These are phyloP conservation scores for Coniochaeta prunicola DNA, from an alignment of 2,329 filamentous ascomycete genomes.

Conservation along the genomic window DNA sequence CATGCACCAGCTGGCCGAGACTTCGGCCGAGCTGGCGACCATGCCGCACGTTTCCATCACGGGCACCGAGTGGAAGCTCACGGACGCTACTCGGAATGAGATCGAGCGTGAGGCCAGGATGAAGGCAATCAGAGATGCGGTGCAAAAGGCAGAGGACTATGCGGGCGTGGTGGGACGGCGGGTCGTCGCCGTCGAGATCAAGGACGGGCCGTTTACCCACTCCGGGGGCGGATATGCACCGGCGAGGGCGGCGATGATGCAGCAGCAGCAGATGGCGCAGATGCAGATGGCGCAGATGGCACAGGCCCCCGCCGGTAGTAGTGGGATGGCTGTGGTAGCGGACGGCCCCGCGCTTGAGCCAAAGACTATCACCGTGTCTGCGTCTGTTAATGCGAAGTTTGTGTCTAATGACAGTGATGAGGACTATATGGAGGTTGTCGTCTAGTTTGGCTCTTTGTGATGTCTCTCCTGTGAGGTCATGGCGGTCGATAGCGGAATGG, in stretches of 20 bases:
- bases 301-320: too few species aligned
- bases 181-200: slow-evolving; percentile 11
- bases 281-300: too few species aligned
- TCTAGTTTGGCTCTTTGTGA: neutral
- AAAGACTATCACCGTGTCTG: slow-evolving; percentile 10
- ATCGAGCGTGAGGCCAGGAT: slow-evolving; percentile 12
- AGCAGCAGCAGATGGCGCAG: neutral
- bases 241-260: neutral
- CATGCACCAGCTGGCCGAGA: slow-evolving; percentile 8
- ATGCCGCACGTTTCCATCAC: slow-evolving; percentile 11
- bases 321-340: neutral
- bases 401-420: slow-evolving; percentile 5
- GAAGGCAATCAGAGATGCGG: slow-evolving; percentile 12
- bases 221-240: neutral
- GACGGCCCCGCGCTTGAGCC: slow-evolving; percentile 10
- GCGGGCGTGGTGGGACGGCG: slow-evolving; percentile 9
- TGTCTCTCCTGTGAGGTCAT: too few species aligned
- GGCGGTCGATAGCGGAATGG: too few species aligned
- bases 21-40: slow-evolving; percentile 8
- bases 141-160: slow-evolving; percentile 14
- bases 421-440: neutral
- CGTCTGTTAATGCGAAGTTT: slow-evolving; percentile 10
- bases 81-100: slow-evolving; percentile 5
- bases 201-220: slow-evolving; percentile 5
- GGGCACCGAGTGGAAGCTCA: slow-evolving; percentile 12